These are phyloP conservation scores for Lagenidium sp. DNA, from an alignment of 352 stramenopile species.

Conservation along the genomic window DNA sequence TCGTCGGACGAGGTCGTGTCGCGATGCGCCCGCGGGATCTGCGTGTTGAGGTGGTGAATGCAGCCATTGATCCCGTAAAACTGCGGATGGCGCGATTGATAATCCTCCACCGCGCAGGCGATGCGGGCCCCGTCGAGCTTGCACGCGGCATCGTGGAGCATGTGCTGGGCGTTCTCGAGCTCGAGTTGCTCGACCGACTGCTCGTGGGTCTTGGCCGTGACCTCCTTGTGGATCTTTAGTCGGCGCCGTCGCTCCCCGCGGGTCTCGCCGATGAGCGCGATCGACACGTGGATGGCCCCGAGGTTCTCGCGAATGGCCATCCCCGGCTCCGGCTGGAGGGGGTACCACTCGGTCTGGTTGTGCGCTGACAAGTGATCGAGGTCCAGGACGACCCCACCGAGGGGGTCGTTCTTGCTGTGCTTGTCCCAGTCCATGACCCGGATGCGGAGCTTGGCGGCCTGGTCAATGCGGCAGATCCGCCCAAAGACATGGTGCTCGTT, in stretches of 20 bases:
- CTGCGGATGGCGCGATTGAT: constrained; percentile 43
- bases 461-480: constrained; percentile 43
- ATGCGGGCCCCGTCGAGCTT: constrained; percentile 65
- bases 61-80: constrained; percentile 78
- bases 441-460: constrained; percentile 38
- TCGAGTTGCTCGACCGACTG: constrained; percentile 51
- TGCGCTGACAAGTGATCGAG: constrained; percentile 40
- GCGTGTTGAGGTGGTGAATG: constrained; percentile 56
- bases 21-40: constrained; percentile 47
- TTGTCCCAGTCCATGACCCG: constrained; percentile 46
- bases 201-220: constrained; percentile 44
- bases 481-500: constrained; percentile 60
- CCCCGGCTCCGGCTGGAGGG: constrained; percentile 26
- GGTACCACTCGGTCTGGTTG: constrained; percentile 39
- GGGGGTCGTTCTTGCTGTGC: constrained; percentile 38
- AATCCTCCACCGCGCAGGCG: constrained; percentile 50
- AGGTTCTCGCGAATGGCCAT: constrained; percentile 39
- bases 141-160: constrained; percentile 51
- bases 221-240: constrained; percentile 44
- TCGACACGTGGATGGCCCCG: constrained; percentile 40
- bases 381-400: constrained; percentile 36
- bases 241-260: constrained; percentile 35
- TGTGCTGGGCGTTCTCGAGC: constrained; percentile 55
- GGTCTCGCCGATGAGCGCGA: constrained; percentile 50
- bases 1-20: constrained; percentile 47